Percentiles rank a stretch among this genome's conserved stretches.
Evolutionary conservation across 352 stramenopile species (phyloP).

Genomic region (Phytophthora pistaciae): DNA sequence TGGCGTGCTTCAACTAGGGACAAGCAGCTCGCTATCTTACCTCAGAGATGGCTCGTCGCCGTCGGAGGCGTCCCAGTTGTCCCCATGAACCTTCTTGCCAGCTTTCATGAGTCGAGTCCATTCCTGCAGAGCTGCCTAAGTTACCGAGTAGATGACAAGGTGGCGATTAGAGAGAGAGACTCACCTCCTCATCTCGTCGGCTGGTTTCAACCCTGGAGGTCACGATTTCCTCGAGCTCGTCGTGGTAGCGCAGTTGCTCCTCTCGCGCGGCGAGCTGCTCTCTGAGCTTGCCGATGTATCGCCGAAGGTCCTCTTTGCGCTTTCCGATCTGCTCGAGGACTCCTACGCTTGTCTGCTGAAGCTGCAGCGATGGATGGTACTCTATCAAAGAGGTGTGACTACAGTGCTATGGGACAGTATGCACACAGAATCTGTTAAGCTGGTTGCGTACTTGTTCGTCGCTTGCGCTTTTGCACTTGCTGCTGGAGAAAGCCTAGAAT

Average conservation of each 20-base stretch:
- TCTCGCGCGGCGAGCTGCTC: conserved; percentile 57
- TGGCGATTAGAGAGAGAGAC: neutral
- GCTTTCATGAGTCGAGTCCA: conserved; percentile 76
- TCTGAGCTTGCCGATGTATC: conserved; percentile 65
- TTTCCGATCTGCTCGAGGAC: conserved; percentile 62
- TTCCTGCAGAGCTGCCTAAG: conserved; percentile 42
- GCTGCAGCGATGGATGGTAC: conserved; percentile 53
- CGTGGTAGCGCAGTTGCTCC: conserved; percentile 66
- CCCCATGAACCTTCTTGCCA: conserved; percentile 66
- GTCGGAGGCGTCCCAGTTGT: conserved; percentile 57
- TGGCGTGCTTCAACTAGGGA: neutral
- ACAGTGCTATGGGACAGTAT: neutral
- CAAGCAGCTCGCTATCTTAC: conserved; percentile 12
- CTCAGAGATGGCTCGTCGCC: conserved; percentile 53
- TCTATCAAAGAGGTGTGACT: conserved; percentile 27
- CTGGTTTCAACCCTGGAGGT: conserved; percentile 63
- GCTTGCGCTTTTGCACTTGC: conserved; percentile 39
- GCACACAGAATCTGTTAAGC: neutral
- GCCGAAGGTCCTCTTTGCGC: conserved; percentile 69
- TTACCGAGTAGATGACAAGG: neutral
- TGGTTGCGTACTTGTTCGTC: conserved; percentile 28
- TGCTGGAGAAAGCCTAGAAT: conserved; percentile 51
- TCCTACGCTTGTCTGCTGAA: conserved; percentile 36
- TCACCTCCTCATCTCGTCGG: conserved; percentile 56
- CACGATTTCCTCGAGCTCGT: conserved; percentile 74